These are phyloP conservation scores for Leccinum disarticulatum DNA, from an alignment of 768 basidiomycete species.

Conservation along the genomic window DNA sequence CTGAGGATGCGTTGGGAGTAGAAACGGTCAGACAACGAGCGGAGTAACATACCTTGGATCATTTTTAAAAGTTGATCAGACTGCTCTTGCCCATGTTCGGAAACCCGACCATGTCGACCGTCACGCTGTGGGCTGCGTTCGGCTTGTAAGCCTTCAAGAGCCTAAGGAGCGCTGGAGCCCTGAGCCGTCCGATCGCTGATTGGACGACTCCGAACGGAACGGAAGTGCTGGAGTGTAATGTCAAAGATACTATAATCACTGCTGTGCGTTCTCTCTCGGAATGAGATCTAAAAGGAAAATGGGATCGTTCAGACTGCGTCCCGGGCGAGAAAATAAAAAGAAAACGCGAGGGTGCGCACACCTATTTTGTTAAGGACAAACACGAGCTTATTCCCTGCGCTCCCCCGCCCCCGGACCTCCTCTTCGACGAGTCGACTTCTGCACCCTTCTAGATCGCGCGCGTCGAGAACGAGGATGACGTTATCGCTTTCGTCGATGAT, in stretches of 20 bases:
- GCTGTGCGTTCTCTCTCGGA: constrained; percentile 81
- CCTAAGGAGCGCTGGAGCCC: too few relatives aligned
- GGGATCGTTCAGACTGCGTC: too few relatives aligned
- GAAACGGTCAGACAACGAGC: not conserved
- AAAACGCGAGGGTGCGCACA: not conserved
- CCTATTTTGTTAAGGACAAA: too few relatives aligned
- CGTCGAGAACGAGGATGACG: too few relatives aligned
- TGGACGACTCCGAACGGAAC: constrained; percentile 61
- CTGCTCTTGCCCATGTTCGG: constrained; percentile 97
- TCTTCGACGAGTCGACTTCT: too few relatives aligned
- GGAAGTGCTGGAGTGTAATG: constrained; percentile 92
- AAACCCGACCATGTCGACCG: constrained; percentile 91
- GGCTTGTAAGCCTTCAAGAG: constrained; percentile 54
- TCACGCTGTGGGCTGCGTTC: constrained; percentile 61
- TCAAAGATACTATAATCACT: constrained; percentile 87
- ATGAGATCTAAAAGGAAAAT: constrained; percentile 75
- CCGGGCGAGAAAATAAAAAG: too few relatives aligned
- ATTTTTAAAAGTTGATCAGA: constrained; percentile 88
- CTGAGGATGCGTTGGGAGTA: constrained; percentile 31
- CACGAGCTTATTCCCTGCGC: too few relatives aligned
- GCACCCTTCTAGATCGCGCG: too few relatives aligned
- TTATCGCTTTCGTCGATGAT: too few relatives aligned
- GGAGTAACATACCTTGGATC: constrained; percentile 56
- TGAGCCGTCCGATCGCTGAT: too few relatives aligned
- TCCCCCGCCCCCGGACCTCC: too few relatives aligned